Evolutionary conservation across 2,329 filamentous ascomycete genomes (phyloP).

Genomic region (Xylaria sp.): DNA sequence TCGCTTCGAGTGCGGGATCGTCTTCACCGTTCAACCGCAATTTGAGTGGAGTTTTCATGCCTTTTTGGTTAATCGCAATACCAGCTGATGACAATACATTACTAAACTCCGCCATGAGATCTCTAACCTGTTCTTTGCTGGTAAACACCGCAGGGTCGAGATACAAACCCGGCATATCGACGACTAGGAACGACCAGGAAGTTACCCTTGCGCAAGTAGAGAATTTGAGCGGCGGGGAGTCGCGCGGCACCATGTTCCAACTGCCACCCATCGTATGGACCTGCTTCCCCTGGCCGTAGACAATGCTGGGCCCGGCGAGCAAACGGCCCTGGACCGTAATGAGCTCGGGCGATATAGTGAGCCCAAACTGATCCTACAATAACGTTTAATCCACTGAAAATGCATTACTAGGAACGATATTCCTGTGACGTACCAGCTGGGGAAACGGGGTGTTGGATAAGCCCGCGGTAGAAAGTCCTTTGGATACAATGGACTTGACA

Average conservation of each 20-base stretch:
- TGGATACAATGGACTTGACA: slow-evolving; percentile 57
- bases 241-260: slow-evolving; percentile 23
- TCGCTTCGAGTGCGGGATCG: too few species aligned
- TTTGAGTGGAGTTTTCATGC: too few species aligned
- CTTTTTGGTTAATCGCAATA: too few species aligned
- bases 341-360: background rate
- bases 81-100: too few species aligned
- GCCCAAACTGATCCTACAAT: slow-evolving; percentile 53
- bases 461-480: slow-evolving; percentile 56
- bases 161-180: slow-evolving; percentile 12
- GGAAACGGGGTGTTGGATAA: slow-evolving; percentile 43
- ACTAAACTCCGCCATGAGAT: too few species aligned
- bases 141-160: too few species aligned
- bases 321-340: slow-evolving; percentile 18
- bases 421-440: slow-evolving; percentile 6
- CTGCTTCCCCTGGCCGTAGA: background rate
- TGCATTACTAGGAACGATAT: background rate
- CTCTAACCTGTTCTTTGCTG: too few species aligned
- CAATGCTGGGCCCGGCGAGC: slow-evolving; percentile 7
- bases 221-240: background rate
- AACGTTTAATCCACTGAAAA: background rate
- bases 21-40: too few species aligned
- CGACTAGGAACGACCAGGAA: background rate
- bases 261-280: background rate
- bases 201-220: background rate